A percentile compares a stretch with the other conserved stretches of the same genome.
Evolutionary conservation across 2,329 filamentous ascomycete species (phyloP).

Genomic region (Trichoderma semiorbis): DNA sequence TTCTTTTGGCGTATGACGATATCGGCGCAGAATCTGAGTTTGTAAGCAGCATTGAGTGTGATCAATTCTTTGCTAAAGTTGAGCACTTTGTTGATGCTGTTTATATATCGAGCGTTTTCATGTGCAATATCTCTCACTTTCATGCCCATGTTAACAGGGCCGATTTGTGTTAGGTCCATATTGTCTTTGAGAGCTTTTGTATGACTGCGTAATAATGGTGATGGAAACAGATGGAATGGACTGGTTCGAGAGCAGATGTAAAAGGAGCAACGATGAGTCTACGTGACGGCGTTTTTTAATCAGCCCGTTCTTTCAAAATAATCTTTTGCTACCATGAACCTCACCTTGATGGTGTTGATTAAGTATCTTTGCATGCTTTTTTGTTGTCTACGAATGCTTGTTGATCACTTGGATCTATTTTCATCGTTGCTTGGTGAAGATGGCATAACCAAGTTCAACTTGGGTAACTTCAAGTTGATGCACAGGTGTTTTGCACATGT

Average conservation of each 20-base stretch:
- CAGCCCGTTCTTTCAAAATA: background rate
- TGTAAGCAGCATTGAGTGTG: background rate
- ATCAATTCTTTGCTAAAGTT: background rate
- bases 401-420: background rate
- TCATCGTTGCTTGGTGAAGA: background rate
- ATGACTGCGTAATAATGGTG: background rate
- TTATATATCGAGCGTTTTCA: background rate
- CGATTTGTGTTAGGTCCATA: background rate
- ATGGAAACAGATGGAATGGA: background rate
- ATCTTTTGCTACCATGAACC: background rate
- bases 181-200: background rate
- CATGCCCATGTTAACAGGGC: background rate
- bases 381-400: background rate
- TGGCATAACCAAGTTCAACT: background rate
- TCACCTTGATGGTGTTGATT: background rate
- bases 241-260: background rate
- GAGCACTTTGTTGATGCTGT: rapidly evolving
- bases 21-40: background rate
- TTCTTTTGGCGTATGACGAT: background rate
- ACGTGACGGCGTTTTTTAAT: background rate
- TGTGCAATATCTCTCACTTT: background rate
- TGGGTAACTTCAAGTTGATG: too few relatives aligned
- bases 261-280: background rate
- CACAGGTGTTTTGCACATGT: background rate
- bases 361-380: background rate